These are phyloP conservation scores for Podospora comata DNA, from an alignment of 495 filamentous ascomycete species.

Conservation along the genomic window DNA sequence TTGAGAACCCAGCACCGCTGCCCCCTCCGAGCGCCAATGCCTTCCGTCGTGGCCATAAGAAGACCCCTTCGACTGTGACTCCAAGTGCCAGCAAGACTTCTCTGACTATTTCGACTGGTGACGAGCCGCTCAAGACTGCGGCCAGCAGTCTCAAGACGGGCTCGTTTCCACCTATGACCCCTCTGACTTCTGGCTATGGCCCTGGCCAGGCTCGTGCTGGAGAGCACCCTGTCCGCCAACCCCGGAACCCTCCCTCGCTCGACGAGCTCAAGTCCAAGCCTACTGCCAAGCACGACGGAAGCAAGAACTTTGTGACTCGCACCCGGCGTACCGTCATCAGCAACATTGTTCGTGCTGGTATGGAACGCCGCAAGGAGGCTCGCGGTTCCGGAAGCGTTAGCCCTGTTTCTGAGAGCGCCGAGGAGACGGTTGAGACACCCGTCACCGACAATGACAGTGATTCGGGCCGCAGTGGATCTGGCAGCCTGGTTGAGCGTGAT, in stretches of 20 bases:
- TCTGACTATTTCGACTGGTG: constrained; percentile 51
- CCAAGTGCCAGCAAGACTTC: constrained; percentile 58
- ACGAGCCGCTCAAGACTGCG: constrained; percentile 56
- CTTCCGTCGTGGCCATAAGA: constrained; percentile 90
- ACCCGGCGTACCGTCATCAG: constrained; percentile 88
- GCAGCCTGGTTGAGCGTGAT: constrained; percentile 67
- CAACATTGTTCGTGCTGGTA: constrained; percentile 84
- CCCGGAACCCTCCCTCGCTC: constrained; percentile 84
- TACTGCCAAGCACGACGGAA: constrained; percentile 90
- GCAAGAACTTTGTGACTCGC: constrained; percentile 96
- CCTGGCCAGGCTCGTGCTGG: constrained; percentile 90
- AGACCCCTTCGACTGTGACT: constrained; percentile 65
- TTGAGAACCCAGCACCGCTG: constrained; percentile 64
- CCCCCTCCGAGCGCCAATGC: constrained; percentile 78
- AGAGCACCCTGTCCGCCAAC: constrained; percentile 91
- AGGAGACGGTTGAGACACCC: constrained; percentile 65
- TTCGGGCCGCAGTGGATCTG: constrained; percentile 72
- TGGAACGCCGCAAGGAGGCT: constrained; percentile 72
- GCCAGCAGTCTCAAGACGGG: constrained; percentile 65
- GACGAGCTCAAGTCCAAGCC: constrained; percentile 90
- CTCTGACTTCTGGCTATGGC: constrained; percentile 77
- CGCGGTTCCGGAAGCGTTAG: constrained; percentile 75
- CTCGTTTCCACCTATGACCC: constrained; percentile 68
- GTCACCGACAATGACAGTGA: constrained; percentile 78
- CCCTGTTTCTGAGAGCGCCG: constrained; percentile 77